Conservation (phyloP, 768 basidiomycete genomes). For the Dioszegia aurantiaca region DNA sequence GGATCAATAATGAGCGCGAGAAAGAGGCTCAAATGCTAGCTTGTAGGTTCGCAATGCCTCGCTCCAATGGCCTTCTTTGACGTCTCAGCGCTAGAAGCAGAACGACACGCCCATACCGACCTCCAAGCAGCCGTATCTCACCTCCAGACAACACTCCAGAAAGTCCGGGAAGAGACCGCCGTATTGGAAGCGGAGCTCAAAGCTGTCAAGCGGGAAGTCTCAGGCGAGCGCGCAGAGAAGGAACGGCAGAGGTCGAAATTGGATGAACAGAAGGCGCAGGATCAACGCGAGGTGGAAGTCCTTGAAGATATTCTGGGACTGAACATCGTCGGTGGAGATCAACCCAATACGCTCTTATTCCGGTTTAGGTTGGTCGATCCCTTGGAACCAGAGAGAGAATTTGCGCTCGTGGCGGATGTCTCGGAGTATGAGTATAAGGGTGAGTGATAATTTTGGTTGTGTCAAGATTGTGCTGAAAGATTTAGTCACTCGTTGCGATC, state of each 20-base stretch:
- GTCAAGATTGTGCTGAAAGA: conserved; percentile 9
- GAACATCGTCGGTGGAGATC: conserved; percentile 69
- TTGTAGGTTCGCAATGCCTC: conserved; percentile 70
- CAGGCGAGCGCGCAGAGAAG: conserved; percentile 58
- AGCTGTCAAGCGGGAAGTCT: conserved; percentile 26
- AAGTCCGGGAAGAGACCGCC: conserved; percentile 59
- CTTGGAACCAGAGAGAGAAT: conserved; percentile 62
- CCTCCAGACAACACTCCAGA: conserved; percentile 61
- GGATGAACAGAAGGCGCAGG: conserved; percentile 58
- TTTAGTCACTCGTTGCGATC: conserved; percentile 76
- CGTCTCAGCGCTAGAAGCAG: conserved; percentile 39
- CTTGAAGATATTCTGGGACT: conserved; percentile 64
- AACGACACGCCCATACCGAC: conserved; percentile 54
- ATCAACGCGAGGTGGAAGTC: conserved; percentile 60
- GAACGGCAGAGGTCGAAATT: conserved; percentile 64
- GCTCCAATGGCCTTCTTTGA: conserved; percentile 60
- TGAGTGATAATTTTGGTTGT: conserved; percentile 50
- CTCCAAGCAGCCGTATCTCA: conserved; percentile 68
- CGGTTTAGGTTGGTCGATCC: conserved; percentile 69
- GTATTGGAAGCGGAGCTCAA: conserved; percentile 38
- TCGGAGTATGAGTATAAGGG: conserved; percentile 65
- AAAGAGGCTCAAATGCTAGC: conserved; percentile 74
- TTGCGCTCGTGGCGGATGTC: conserved; percentile 72
- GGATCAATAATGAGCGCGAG: conserved; percentile 72
- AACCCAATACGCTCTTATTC: conserved; percentile 67